phyloP scores from a whole-genome alignment of 495 filamentous ascomycete genomes.

The Aspergillus indologenus region DNA sequence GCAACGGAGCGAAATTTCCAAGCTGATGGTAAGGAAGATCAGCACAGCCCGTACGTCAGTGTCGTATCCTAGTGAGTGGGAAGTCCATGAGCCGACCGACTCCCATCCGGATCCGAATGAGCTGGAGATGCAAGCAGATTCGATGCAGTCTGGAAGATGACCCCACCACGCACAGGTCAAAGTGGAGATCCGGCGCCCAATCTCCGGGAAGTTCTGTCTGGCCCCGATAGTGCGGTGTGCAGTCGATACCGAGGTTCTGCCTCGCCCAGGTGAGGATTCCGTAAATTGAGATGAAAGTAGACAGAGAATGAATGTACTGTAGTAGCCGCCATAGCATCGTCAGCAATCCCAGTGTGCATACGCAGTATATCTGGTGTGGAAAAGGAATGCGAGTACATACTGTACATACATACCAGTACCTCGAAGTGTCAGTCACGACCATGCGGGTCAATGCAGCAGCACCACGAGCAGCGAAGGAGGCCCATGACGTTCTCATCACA shows the following conservation, averaged over 20 bases:
- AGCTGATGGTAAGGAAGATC: neutral
- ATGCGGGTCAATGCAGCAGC: neutral
- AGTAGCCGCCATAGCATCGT: neutral
- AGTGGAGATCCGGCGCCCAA: slow-evolving; percentile 1
- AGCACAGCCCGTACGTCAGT: neutral
- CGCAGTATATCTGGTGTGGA: too few species aligned
- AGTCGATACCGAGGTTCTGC: slow-evolving; percentile 7
- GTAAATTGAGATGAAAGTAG: neutral
- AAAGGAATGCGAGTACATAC: too few species aligned
- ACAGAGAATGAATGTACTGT: neutral
- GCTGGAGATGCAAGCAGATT: neutral
- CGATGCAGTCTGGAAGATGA: neutral
- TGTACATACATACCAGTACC: neutral
- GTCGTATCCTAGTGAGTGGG: neutral
- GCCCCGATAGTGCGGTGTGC: slow-evolving; percentile 2
- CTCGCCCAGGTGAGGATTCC: neutral
- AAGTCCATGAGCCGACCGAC: neutral
- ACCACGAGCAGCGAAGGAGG: neutral
- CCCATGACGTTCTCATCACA: neutral
- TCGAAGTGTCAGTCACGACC: neutral
- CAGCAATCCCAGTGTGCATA: neutral
- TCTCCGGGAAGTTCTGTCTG: slow-evolving; percentile 3
- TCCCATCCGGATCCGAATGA: neutral
- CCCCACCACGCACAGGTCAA: neutral
- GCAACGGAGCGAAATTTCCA: neutral